A percentile compares a stretch with the other conserved stretches of the same genome.
Evolutionary conservation across 768 basidiomycete species (phyloP).

Genomic region (Infundibulicybe gibba): DNA sequence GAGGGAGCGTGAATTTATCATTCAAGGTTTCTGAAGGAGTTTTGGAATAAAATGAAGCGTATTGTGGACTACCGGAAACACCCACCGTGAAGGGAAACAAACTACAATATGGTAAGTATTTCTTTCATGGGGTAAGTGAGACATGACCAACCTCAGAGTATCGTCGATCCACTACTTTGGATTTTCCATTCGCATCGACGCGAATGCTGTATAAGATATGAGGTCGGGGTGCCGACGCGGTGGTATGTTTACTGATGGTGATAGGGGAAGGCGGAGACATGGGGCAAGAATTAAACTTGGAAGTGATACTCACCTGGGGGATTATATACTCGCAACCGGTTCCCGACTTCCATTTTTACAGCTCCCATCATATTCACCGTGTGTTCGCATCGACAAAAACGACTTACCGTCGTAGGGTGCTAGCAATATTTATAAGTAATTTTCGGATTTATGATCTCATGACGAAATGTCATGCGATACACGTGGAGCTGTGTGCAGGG

Average conservation of each 20-base stretch:
- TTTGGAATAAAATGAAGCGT: neutral
- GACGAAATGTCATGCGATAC: no score
- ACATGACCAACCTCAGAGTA: constrained; percentile 39
- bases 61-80: neutral
- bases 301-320: no score
- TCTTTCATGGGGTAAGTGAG: neutral
- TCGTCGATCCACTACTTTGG: constrained; percentile 23
- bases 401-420: no score
- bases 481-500: no score
- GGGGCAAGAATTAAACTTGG: neutral
- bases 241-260: constrained; percentile 40
- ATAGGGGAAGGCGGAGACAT: constrained; percentile 18
- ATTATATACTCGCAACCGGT: no score
- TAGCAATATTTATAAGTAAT: no score
- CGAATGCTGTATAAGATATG: constrained; percentile 44
- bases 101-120: constrained; percentile 17
- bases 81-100: constrained; percentile 32
- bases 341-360: no score
- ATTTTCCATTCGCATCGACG: constrained; percentile 25
- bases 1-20: constrained; percentile 39
- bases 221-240: constrained; percentile 41
- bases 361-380: no score
- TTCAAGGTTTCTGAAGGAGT: constrained; percentile 24
- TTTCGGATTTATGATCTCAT: no score
- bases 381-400: no score